These are phyloP conservation scores for Sistotremastrum niveocremeum DNA, from an alignment of 768 basidiomycete species.

Conservation along the genomic window DNA sequence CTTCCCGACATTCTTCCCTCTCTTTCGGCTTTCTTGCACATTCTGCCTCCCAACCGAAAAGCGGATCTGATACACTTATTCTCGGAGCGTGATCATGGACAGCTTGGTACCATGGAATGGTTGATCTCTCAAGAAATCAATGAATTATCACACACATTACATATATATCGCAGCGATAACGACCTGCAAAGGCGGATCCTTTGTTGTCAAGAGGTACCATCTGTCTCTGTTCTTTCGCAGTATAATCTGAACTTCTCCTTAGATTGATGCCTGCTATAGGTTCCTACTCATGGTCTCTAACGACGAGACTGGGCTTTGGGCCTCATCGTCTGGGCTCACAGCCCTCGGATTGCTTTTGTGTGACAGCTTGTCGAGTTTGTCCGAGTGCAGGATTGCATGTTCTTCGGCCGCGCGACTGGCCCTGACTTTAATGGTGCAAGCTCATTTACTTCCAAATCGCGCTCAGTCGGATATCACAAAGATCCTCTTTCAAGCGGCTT, in stretches of 20 bases:
- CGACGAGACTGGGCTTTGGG: background rate
- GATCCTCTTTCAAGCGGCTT: too few species aligned
- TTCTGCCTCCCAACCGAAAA: slow-evolving; percentile 43
- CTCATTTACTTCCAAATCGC: too few species aligned
- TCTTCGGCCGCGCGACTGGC: too few species aligned
- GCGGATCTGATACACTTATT: slow-evolving; percentile 41
- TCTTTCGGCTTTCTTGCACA: slow-evolving; percentile 38
- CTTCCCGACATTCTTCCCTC: slow-evolving; percentile 46
- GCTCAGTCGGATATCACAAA: too few species aligned
- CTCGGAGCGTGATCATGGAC: slow-evolving; percentile 40
- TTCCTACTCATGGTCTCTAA: background rate
- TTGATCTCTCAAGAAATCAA: slow-evolving; percentile 50
- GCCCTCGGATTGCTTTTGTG: too few species aligned
- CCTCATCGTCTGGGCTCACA: background rate
- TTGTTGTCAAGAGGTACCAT: slow-evolving; percentile 32
- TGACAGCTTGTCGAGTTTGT: too few species aligned
- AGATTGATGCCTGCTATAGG: background rate
- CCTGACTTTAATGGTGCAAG: too few species aligned
- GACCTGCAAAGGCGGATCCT: slow-evolving; percentile 18
- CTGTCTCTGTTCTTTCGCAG: slow-evolving; percentile 21
- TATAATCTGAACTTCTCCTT: background rate
- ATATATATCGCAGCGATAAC: slow-evolving; percentile 17
- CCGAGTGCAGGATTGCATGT: too few species aligned
- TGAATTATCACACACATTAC: slow-evolving; percentile 28
- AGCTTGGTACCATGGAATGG: slow-evolving; percentile 55